Evolutionary conservation across 139 green algal genomes (phyloP).

Genomic region (Chlamydomonas schloesseri): DNA sequence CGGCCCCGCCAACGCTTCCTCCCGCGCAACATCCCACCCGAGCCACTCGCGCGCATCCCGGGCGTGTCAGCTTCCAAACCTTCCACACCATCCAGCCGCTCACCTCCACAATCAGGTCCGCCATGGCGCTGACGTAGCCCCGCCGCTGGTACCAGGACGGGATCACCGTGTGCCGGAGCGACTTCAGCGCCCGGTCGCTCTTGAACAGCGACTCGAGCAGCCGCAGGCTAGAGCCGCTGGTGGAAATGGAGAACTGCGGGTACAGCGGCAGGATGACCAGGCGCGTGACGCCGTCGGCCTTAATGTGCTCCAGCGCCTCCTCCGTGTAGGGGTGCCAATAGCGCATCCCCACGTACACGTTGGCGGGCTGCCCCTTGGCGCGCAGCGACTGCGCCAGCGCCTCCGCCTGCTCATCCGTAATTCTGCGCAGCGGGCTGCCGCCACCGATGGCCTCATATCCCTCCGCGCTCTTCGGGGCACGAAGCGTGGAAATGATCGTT

Average conservation of each 20-base stretch:
- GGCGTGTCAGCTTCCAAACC: too few species aligned
- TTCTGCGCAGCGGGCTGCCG: constrained; percentile 92
- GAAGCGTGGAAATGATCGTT: constrained; percentile 83
- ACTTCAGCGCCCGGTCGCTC: constrained; percentile 60
- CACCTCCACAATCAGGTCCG: constrained; percentile 90
- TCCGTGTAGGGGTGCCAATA: constrained; percentile 99
- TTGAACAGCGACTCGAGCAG: constrained; percentile 91
- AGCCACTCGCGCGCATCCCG: too few species aligned
- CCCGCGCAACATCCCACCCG: too few species aligned
- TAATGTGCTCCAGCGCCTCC: constrained; percentile 93
- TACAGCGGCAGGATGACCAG: constrained; percentile 97
- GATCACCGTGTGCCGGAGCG: constrained; percentile 91
- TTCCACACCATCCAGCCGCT: constrained; percentile 48
- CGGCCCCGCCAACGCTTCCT: too few species aligned
- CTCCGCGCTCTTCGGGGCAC: constrained; percentile 90
- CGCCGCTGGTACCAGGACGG: constrained; percentile 89
- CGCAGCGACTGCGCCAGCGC: constrained; percentile 78
- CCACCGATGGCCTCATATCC: constrained; percentile 97
- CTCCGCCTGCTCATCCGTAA: constrained; percentile 93
- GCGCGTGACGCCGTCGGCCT: constrained; percentile 83
- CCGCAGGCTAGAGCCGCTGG: constrained; percentile 90
- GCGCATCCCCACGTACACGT: constrained; percentile 97
- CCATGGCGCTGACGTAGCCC: constrained; percentile 95
- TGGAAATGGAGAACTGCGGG: constrained; percentile 97
- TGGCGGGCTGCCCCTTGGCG: constrained; percentile 50